phyloP scores from a whole-genome alignment of 192 early-diverging fungal genomes.

The Backusella sp. region DNA sequence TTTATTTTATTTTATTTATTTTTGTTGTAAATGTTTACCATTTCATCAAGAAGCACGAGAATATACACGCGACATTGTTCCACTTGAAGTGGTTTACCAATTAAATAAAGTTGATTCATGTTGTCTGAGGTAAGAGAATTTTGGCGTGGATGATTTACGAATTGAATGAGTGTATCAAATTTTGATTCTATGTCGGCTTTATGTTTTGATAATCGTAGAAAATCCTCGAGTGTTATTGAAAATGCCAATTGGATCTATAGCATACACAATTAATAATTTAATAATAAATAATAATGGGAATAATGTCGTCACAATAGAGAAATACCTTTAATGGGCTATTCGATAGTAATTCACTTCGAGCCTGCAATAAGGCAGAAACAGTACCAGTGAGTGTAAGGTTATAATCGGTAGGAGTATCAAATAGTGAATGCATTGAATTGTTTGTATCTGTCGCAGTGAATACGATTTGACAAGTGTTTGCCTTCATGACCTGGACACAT shows the following conservation, averaged over 20 bases:
- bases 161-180: slow-evolving; percentile 17
- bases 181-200: slow-evolving; percentile 10
- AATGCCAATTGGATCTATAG: slow-evolving; percentile 16
- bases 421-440: slow-evolving; percentile 9
- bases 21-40: slow-evolving; percentile 27
- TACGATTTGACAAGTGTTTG: slow-evolving; percentile 27
- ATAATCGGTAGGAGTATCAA: slow-evolving; percentile 45
- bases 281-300: not conserved
- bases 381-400: slow-evolving; percentile 48
- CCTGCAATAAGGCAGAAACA: slow-evolving; percentile 36
- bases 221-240: not conserved
- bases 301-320: slow-evolving; percentile 7
- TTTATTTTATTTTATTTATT: not conserved
- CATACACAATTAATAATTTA: not conserved
- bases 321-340: slow-evolving; percentile 45
- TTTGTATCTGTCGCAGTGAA: slow-evolving; percentile 15
- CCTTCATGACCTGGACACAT: slow-evolving; percentile 25
- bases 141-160: not conserved
- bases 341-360: slow-evolving; percentile 43
- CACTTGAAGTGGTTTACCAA: slow-evolving; percentile 21
- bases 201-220: not conserved
- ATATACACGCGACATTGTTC: slow-evolving; percentile 27
- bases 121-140: slow-evolving; percentile 25
- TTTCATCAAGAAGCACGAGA: slow-evolving; percentile 47
- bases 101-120: slow-evolving; percentile 14